Percentiles rank a stretch among this genome's conserved stretches.
Conservation (phyloP, 179 eudicot species). For the Heliamphora pulchella region DNA sequence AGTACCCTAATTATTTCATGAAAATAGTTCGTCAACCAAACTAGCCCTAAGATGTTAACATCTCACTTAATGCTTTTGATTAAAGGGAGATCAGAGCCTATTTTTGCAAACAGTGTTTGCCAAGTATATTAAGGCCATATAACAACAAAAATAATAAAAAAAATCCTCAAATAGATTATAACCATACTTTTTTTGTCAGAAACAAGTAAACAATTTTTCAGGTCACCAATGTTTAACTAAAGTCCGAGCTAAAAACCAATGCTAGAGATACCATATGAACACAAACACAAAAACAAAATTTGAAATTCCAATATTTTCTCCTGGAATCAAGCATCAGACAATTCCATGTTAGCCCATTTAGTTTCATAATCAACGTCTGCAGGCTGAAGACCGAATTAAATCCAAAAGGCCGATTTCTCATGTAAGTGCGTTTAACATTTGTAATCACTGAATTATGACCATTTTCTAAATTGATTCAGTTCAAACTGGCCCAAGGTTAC, state of each 20-base stretch:
- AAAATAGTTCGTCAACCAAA: too few species aligned
- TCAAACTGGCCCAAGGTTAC: background rate
- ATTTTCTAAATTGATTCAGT: background rate
- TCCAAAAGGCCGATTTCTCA: background rate
- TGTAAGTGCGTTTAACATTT: background rate
- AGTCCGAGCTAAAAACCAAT: background rate
- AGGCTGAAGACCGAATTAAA: background rate
- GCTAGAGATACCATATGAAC: background rate
- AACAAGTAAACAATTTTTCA: background rate
- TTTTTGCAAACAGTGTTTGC: too few species aligned
- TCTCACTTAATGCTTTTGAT: too few species aligned
- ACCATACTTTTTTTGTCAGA: background rate
- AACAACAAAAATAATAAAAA: too few species aligned
- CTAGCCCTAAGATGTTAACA: too few species aligned
- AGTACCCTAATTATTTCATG: too few species aligned
- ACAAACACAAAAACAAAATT: background rate
- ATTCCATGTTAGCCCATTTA: background rate
- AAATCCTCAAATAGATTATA: too few species aligned
- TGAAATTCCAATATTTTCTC: background rate
- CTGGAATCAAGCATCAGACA: background rate
- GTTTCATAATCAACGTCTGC: background rate
- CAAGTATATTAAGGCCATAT: too few species aligned
- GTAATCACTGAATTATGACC: background rate
- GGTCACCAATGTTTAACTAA: constrained; percentile 2
- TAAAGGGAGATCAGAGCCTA: too few species aligned